Evolutionary conservation across 129 eudicot species (phyloP).

Genomic region (Apium graveolens): DNA sequence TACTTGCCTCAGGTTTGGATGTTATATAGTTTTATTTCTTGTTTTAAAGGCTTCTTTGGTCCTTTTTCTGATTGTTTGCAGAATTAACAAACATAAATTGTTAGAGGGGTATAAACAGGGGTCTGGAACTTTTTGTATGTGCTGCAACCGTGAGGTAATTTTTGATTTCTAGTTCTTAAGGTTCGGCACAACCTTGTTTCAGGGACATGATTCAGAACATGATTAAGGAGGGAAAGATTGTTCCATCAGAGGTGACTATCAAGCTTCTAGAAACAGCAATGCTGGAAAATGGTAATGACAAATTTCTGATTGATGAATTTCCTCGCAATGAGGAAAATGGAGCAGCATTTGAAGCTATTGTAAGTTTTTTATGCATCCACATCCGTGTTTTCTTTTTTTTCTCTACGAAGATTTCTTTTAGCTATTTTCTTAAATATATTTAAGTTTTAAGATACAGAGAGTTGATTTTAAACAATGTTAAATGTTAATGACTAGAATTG

Average conservation of each 20-base stretch:
- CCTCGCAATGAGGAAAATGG: constrained; percentile 99
- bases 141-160: constrained; percentile 68
- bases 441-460: not conserved
- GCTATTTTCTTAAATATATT: not conserved
- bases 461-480: not conserved
- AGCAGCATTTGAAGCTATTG: constrained; percentile 79
- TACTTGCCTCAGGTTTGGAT: not conserved
- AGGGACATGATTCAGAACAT: constrained; percentile 96
- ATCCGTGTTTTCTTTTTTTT: not conserved
- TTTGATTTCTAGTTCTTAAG: not conserved
- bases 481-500: constrained; percentile 68
- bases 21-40: too few relatives aligned
- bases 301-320: constrained; percentile 87
- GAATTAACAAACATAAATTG: constrained; percentile 49
- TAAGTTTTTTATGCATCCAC: constrained; percentile 29
- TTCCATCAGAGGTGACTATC: constrained; percentile 93
- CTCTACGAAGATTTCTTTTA: not conserved
- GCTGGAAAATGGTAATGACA: constrained; percentile 66
- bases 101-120: constrained; percentile 71
- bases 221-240: constrained; percentile 94
- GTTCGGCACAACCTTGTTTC: not conserved
- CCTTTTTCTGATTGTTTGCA: not conserved
- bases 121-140: constrained; percentile 58
- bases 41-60: not conserved
- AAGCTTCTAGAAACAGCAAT: constrained; percentile 94